phyloP scores from a whole-genome alignment of 192 early-diverging fungal species.

The Coemansia aciculifera region DNA sequence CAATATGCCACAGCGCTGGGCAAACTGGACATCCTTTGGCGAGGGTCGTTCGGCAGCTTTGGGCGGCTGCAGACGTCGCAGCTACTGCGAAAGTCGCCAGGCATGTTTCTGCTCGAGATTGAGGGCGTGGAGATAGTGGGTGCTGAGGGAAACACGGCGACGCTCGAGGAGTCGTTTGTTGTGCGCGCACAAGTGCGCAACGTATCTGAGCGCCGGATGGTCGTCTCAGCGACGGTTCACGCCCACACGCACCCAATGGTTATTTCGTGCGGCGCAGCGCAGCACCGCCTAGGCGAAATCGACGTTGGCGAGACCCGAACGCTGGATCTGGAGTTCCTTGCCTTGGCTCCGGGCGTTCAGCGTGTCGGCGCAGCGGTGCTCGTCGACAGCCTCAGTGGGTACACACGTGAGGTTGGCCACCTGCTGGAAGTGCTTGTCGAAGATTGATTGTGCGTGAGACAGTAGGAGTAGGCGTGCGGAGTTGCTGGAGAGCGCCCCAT shows the following conservation, averaged over 20 bases:
- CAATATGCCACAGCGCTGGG: conserved; percentile 81
- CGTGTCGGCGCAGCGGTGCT: conserved; percentile 79
- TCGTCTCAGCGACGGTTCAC: conserved; percentile 23
- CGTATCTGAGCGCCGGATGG: conserved; percentile 41
- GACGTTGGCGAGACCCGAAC: conserved; percentile 60
- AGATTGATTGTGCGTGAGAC: background rate
- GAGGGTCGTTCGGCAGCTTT: conserved; percentile 82
- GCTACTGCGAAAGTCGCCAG: conserved; percentile 77
- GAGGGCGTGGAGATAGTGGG: conserved; percentile 21
- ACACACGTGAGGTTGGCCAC: conserved; percentile 76
- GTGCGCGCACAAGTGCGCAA: conserved; percentile 40
- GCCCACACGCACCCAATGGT: conserved; percentile 34
- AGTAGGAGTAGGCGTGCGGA: background rate
- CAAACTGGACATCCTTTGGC: conserved; percentile 95
- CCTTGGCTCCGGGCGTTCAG: conserved; percentile 81
- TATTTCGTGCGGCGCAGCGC: conserved; percentile 40
- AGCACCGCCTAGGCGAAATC: conserved; percentile 62
- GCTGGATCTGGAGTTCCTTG: conserved; percentile 75
- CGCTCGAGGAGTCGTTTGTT: conserved; percentile 39
- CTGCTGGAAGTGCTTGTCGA: conserved; percentile 72
- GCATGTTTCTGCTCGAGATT: conserved; percentile 53
- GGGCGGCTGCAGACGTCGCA: conserved; percentile 93
- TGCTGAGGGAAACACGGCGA: background rate
- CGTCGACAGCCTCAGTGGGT: conserved; percentile 67
- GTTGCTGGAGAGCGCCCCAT: background rate